Conservation (phyloP, 495 filamentous ascomycete genomes). For the Penicillium chermesinum region DNA sequence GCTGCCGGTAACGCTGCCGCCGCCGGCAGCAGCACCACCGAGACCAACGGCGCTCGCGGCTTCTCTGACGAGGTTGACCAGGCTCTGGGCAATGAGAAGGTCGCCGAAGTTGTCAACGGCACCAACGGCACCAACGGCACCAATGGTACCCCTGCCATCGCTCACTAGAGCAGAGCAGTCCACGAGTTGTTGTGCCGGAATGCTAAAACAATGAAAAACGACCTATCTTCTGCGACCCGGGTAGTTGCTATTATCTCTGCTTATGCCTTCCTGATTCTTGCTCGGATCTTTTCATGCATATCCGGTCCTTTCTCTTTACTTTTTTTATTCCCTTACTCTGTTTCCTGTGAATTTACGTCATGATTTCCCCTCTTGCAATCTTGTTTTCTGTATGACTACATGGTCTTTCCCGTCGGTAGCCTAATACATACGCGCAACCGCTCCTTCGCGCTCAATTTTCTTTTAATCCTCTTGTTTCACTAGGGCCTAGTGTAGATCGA, state of each 20-base stretch:
- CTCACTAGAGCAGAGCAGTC: too few relatives aligned
- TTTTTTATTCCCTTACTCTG: slow-evolving; percentile 5
- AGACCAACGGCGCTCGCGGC: slow-evolving; percentile 20
- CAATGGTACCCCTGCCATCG: slow-evolving; percentile 12
- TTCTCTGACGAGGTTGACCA: slow-evolving; percentile 54
- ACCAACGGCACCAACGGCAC: slow-evolving; percentile 10
- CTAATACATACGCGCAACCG: slow-evolving; percentile 26
- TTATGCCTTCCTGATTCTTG: neutral
- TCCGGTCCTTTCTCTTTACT: neutral
- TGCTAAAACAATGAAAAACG: neutral
- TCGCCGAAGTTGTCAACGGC: slow-evolving; percentile 9
- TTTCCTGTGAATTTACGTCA: slow-evolving; percentile 11
- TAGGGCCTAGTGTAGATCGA: neutral
- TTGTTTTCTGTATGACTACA: slow-evolving; percentile 22
- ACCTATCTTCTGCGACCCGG: neutral
- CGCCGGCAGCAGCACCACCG: slow-evolving; percentile 4
- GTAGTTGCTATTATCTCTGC: slow-evolving; percentile 1
- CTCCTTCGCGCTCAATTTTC: slow-evolving; percentile 7
- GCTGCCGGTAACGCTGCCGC: slow-evolving; percentile 7
- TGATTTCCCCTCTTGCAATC: slow-evolving; percentile 28
- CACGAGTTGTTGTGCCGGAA: too few relatives aligned
- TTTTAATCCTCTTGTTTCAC: neutral
- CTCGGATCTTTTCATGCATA: neutral
- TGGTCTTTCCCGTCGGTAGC: slow-evolving; percentile 17
- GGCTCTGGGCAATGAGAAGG: slow-evolving; percentile 40